Evolutionary conservation across 1,284 basidiomycete species (phyloP).

Genomic region (Fomitopsis pinicola): DNA sequence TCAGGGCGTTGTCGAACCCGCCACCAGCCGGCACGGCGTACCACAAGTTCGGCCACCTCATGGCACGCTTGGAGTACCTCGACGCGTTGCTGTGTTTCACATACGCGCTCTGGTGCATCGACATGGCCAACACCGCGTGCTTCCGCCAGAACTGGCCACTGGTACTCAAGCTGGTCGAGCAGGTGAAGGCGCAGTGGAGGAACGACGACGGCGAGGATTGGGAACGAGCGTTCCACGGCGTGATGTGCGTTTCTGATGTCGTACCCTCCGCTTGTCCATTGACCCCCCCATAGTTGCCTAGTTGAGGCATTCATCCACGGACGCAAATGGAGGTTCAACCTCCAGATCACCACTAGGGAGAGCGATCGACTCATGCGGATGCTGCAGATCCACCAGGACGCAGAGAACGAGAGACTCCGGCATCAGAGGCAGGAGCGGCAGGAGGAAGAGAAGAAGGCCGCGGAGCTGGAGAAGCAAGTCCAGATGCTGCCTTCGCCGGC

Average conservation of each 20-base stretch:
- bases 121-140: slow-evolving; percentile 48
- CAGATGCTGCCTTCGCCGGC: slow-evolving; percentile 74
- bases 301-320: slow-evolving; percentile 67
- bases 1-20: slow-evolving; percentile 55
- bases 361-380: slow-evolving; percentile 19
- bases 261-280: slow-evolving; percentile 25
- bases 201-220: slow-evolving; percentile 59
- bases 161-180: slow-evolving; percentile 56
- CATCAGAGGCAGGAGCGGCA: slow-evolving; percentile 5
- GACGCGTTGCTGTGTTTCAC: slow-evolving; percentile 72
- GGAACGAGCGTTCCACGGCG: slow-evolving; percentile 68
- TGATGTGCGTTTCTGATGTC: slow-evolving; percentile 55
- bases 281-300: slow-evolving; percentile 50
- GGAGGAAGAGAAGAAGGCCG: slow-evolving; percentile 1
- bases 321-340: slow-evolving; percentile 49
- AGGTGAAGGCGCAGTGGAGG: slow-evolving; percentile 66
- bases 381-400: slow-evolving; percentile 10
- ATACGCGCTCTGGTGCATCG: slow-evolving; percentile 68
- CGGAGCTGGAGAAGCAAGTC: slow-evolving; percentile 26
- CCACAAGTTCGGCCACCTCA: slow-evolving; percentile 64
- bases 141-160: slow-evolving; percentile 57
- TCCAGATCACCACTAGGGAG: slow-evolving; percentile 41
- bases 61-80: slow-evolving; percentile 69
- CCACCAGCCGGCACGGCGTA: slow-evolving; percentile 61
- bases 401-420: slow-evolving; percentile 7